Evolutionary conservation across 1,139 yeast species (phyloP).

Genomic region (Lodderomyces pseudojiufengensis): DNA sequence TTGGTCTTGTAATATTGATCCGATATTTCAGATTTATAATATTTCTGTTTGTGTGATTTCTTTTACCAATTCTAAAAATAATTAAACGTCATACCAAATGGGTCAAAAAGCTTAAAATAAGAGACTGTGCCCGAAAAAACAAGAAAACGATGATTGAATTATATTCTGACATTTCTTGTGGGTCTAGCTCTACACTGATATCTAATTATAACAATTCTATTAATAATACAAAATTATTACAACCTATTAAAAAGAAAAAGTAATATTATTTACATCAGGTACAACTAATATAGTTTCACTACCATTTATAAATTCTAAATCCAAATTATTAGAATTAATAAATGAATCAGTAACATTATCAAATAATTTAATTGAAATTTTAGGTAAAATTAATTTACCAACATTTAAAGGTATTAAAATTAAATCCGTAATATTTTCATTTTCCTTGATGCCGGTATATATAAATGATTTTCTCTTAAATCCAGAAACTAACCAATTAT

Average conservation of each 20-base stretch:
- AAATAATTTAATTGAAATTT: slow-evolving; percentile 41
- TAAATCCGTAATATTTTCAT: slow-evolving; percentile 21
- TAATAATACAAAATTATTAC: no score
- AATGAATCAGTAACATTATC: slow-evolving; percentile 11
- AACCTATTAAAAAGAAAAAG: slow-evolving; percentile 57
- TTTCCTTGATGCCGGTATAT: slow-evolving; percentile 13
- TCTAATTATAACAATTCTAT: no score
- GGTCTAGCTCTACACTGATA: no score
- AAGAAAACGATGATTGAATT: no score
- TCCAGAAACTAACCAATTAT: slow-evolving; percentile 72
- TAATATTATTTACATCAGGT: slow-evolving; percentile 62
- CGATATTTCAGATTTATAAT: no score
- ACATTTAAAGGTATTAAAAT: slow-evolving; percentile 68
- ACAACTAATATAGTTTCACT: slow-evolving; percentile 69
- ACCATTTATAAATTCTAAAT: slow-evolving; percentile 63
- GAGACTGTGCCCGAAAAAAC: no score
- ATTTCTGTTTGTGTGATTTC: no score
- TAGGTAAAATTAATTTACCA: slow-evolving; percentile 71
- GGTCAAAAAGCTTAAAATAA: no score
- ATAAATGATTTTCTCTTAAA: slow-evolving; percentile 48
- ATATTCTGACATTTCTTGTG: no score
- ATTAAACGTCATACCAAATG: no score
- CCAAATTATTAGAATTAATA: slow-evolving; percentile 37
- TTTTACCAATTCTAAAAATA: no score
- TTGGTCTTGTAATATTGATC: no score